Conservation (phyloP, 2,329 filamentous ascomycete species). For the Aspergillus oerlinghausenensis region DNA sequence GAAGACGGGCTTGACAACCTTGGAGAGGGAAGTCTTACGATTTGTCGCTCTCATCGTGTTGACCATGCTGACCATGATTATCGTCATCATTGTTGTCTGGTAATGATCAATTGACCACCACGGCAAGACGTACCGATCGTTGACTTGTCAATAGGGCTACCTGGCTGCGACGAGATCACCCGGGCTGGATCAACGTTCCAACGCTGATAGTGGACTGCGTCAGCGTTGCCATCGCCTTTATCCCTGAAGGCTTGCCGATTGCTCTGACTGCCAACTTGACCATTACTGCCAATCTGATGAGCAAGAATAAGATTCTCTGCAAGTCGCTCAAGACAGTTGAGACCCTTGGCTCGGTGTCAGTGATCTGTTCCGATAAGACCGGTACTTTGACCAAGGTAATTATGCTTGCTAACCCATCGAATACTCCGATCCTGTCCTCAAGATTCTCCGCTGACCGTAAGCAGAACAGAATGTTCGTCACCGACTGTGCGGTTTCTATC, state of each 20-base stretch:
- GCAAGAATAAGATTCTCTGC: constrained; percentile 70
- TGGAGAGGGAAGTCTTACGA: constrained; percentile 68
- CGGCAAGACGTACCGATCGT: neutral
- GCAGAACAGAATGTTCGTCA: constrained; percentile 68
- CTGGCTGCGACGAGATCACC: constrained; percentile 64
- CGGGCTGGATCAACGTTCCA: constrained; percentile 67
- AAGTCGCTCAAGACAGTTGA: constrained; percentile 76
- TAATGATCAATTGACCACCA: constrained; percentile 20
- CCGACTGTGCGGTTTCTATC: constrained; percentile 60
- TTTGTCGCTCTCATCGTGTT: constrained; percentile 71
- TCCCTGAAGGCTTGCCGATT: constrained; percentile 69
- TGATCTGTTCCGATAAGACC: constrained; percentile 74
- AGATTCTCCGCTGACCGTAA: constrained; percentile 1
- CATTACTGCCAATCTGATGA: constrained; percentile 72
- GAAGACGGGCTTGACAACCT: constrained; percentile 61
- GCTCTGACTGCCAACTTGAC: constrained; percentile 67
- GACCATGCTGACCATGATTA: constrained; percentile 50
- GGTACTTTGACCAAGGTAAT: constrained; percentile 40
- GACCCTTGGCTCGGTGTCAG: constrained; percentile 66
- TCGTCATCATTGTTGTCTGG: constrained; percentile 64
- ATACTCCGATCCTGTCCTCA: neutral
- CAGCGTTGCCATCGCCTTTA: constrained; percentile 68
- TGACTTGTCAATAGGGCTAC: constrained; percentile 48
- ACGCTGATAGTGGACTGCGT: constrained; percentile 70
- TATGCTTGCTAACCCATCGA: neutral